Percentiles rank a stretch among this genome's conserved stretches.
These are phyloP conservation scores for Tubosaeta brunneosetosa DNA, from an alignment of 768 basidiomycete species.

Conservation along the genomic window DNA sequence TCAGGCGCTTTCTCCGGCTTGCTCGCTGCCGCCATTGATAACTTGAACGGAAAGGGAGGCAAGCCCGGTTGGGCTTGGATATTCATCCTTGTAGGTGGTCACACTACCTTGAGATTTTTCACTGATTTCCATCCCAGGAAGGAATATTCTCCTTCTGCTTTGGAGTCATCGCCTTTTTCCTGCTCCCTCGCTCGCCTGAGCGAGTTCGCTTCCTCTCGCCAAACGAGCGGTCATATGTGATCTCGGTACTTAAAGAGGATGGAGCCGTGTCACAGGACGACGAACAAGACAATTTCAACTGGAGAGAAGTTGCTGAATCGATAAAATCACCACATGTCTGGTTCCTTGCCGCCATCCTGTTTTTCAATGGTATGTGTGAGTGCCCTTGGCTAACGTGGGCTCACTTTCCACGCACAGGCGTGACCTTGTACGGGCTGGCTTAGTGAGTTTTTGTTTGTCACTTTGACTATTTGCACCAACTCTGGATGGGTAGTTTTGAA, in stretches of 20 bases:
- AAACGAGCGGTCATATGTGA: slow-evolving; percentile 46
- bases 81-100: slow-evolving; percentile 40
- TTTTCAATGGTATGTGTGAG: slow-evolving; percentile 43
- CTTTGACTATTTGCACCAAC: slow-evolving; percentile 33
- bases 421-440: slow-evolving; percentile 15
- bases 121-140: slow-evolving; percentile 29
- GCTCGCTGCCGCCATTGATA: slow-evolving; percentile 49
- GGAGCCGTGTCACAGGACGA: slow-evolving; percentile 37
- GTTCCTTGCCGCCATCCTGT: slow-evolving; percentile 45
- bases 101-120: not conserved
- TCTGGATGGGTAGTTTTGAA: slow-evolving; percentile 46
- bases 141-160: slow-evolving; percentile 58
- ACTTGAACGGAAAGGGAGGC: slow-evolving; percentile 47
- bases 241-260: slow-evolving; percentile 16
- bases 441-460: slow-evolving; percentile 12
- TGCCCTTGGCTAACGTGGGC: not conserved
- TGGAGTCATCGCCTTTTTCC: slow-evolving; percentile 44
- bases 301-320: slow-evolving; percentile 48
- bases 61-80: slow-evolving; percentile 57
- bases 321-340: slow-evolving; percentile 51
- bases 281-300: slow-evolving; percentile 44
- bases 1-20: slow-evolving; percentile 60
- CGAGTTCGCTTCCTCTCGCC: slow-evolving; percentile 41
- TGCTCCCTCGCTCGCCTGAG: slow-evolving; percentile 41
- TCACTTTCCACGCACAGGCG: slow-evolving; percentile 5